These are phyloP conservation scores for Eutypella sp. DNA, from an alignment of 2,329 filamentous ascomycete genomes.

Conservation along the genomic window DNA sequence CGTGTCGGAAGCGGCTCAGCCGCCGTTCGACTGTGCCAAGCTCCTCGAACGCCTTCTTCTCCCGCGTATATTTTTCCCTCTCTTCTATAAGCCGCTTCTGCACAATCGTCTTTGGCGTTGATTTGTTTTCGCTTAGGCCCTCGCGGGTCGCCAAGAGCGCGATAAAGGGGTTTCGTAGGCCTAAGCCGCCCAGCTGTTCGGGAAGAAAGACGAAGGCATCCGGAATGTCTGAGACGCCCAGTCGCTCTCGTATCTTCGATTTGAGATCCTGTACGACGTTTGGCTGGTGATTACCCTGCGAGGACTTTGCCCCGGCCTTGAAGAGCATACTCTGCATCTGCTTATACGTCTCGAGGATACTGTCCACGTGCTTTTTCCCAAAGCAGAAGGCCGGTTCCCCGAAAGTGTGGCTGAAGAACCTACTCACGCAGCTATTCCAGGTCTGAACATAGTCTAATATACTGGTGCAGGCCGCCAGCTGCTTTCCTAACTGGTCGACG, in stretches of 20 bases:
- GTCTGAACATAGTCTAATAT: slow-evolving; percentile 35
- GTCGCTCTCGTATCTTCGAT: slow-evolving; percentile 26
- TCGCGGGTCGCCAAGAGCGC: slow-evolving; percentile 33
- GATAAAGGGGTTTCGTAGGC: slow-evolving; percentile 42
- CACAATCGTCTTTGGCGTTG: slow-evolving; percentile 1
- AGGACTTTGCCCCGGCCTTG: slow-evolving; percentile 8
- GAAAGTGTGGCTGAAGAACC: slow-evolving; percentile 42
- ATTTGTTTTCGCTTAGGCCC: slow-evolving; percentile 3
- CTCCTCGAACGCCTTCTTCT: slow-evolving; percentile 21
- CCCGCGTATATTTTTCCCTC: slow-evolving; percentile 2
- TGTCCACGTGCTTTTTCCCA: slow-evolving; percentile 38
- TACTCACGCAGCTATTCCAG: slow-evolving; percentile 42
- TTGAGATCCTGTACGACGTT: slow-evolving; percentile 27
- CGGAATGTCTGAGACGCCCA: slow-evolving; percentile 32
- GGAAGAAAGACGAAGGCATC: slow-evolving; percentile 44
- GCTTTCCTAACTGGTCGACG: slow-evolving; percentile 47
- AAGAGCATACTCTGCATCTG: slow-evolving; percentile 38
- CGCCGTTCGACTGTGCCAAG: not conserved
- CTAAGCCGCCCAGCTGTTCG: slow-evolving; percentile 40
- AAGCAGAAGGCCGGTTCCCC: slow-evolving; percentile 40
- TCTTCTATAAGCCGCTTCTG: slow-evolving; percentile 4
- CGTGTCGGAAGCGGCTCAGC: not conserved
- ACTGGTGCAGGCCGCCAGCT: slow-evolving; percentile 48
- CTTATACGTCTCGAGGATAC: slow-evolving; percentile 36
- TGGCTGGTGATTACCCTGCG: slow-evolving; percentile 1